These are phyloP conservation scores for Globisporangium canariense DNA, from an alignment of 352 stramenopile genomes.

Conservation along the genomic window DNA sequence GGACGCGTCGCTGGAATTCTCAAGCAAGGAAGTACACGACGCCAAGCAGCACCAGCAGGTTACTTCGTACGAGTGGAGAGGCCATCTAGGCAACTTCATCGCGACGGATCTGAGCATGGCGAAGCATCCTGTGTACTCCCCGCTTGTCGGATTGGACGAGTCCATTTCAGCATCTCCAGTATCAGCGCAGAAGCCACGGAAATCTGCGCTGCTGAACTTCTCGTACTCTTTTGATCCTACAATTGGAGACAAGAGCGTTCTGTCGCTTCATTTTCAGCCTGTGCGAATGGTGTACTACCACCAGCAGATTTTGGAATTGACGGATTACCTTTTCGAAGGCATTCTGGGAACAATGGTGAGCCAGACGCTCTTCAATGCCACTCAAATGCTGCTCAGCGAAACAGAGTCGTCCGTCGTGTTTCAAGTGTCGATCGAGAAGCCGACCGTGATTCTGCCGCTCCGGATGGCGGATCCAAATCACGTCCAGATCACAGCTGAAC, in stretches of 20 bases:
- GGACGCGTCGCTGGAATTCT: constrained; percentile 48
- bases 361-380: constrained; percentile 66
- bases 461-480: constrained; percentile 49
- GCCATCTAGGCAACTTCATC: constrained; percentile 72
- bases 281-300: constrained; percentile 83
- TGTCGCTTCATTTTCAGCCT: constrained; percentile 55
- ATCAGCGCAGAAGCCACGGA: constrained; percentile 7
- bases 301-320: constrained; percentile 79
- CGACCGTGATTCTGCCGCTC: constrained; percentile 66
- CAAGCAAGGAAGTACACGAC: constrained; percentile 14
- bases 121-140: constrained; percentile 65
- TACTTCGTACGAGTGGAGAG: constrained; percentile 19
- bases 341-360: constrained; percentile 71
- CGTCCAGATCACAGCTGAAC: constrained; percentile 52
- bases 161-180: constrained; percentile 11
- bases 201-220: constrained; percentile 29
- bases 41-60: background rate
- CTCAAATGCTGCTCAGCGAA: constrained; percentile 65
- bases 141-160: constrained; percentile 62
- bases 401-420: constrained; percentile 55
- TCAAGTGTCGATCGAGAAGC: constrained; percentile 48
- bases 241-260: constrained; percentile 32
- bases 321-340: constrained; percentile 81
- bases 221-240: constrained; percentile 22
- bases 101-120: constrained; percentile 64